A percentile compares a stretch with the other conserved stretches of the same genome.
These are phyloP conservation scores for Myochromella boudieri DNA, from an alignment of 768 basidiomycete species.

Conservation along the genomic window DNA sequence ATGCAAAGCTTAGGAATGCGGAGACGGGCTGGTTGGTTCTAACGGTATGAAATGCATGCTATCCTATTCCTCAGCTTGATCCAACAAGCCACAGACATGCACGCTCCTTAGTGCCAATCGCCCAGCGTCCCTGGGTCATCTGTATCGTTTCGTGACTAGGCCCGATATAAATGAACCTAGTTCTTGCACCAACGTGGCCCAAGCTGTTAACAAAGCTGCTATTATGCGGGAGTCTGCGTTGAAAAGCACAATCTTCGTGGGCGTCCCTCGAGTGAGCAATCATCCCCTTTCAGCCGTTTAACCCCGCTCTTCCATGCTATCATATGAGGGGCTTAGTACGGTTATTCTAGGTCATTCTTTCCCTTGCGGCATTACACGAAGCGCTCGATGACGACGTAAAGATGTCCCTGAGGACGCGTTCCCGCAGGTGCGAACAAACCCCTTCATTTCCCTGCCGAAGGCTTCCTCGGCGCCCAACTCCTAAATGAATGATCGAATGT, in stretches of 20 bases:
- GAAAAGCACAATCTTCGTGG: slow-evolving; percentile 88
- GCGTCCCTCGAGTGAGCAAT: slow-evolving; percentile 73
- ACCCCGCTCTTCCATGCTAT: slow-evolving; percentile 5
- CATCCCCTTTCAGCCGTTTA: slow-evolving; percentile 10
- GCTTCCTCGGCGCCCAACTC: slow-evolving; percentile 11
- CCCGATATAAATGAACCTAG: slow-evolving; percentile 35
- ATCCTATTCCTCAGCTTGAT: slow-evolving; percentile 10
- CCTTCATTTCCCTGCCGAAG: slow-evolving; percentile 14
- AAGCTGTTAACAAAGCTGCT: slow-evolving; percentile 71
- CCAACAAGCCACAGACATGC: slow-evolving; percentile 64
- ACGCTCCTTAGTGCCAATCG: slow-evolving; percentile 81
- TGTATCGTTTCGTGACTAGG: slow-evolving; percentile 78
- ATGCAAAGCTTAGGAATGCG: slow-evolving; percentile 63
- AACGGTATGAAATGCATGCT: slow-evolving; percentile 42
- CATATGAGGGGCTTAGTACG: slow-evolving; percentile 16
- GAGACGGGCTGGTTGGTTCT: slow-evolving; percentile 83
- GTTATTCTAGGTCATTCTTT: slow-evolving; percentile 69
- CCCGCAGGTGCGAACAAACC: slow-evolving; percentile 53
- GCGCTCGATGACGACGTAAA: slow-evolving; percentile 84
- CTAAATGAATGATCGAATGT: slow-evolving; percentile 5
- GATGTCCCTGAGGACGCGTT: slow-evolving; percentile 60
- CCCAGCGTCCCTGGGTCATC: slow-evolving; percentile 73
- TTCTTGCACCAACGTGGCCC: slow-evolving; percentile 45
- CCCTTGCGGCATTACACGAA: slow-evolving; percentile 72
- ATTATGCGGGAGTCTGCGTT: slow-evolving; percentile 87